Conservation (phyloP, 345 rosid species). For the Hibiscus tridactylites region DNA sequence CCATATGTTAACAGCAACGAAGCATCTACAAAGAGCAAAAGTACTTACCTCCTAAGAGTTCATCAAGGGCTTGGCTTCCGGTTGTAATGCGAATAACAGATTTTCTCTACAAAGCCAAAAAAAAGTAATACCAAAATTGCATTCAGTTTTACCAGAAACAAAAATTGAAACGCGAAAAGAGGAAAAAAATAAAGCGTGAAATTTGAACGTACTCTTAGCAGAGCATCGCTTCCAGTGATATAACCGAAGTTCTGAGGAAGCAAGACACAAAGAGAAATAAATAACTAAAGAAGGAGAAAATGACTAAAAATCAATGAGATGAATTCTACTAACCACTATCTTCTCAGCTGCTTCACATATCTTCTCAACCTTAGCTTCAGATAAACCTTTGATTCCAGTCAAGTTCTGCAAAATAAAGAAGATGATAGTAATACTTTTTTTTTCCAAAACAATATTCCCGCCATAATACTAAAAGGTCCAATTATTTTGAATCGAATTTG, state of each 20-base stretch:
- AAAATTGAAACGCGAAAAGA: not conserved
- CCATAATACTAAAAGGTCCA: not conserved
- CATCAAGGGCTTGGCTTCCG: conserved; percentile 92
- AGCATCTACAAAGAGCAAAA: not conserved
- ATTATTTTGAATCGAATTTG: not conserved
- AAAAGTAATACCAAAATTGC: not conserved
- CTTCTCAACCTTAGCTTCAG: conserved; percentile 95
- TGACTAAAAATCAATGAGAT: not conserved
- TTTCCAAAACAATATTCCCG: not conserved
- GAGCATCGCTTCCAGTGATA: conserved; percentile 87
- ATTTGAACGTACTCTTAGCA: conserved; percentile 52
- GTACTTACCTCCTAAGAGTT: conserved; percentile 66
- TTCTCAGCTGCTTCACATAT: conserved; percentile 98
- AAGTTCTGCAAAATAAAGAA: conserved; percentile 34
- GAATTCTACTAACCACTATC: conserved; percentile 51
- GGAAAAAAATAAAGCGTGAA: not conserved
- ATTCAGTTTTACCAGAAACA: not conserved
- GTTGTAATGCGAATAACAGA: conserved; percentile 71
- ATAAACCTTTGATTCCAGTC: conserved; percentile 90
- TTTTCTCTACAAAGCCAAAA: conserved; percentile 42
- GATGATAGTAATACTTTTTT: no score
- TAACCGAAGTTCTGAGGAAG: conserved; percentile 67
- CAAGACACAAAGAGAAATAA: not conserved
- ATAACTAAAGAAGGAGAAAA: not conserved
- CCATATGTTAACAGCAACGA: not conserved